These are phyloP conservation scores for Nitzschia sp. DNA, from an alignment of 108 stramenopile genomes.

Conservation along the genomic window DNA sequence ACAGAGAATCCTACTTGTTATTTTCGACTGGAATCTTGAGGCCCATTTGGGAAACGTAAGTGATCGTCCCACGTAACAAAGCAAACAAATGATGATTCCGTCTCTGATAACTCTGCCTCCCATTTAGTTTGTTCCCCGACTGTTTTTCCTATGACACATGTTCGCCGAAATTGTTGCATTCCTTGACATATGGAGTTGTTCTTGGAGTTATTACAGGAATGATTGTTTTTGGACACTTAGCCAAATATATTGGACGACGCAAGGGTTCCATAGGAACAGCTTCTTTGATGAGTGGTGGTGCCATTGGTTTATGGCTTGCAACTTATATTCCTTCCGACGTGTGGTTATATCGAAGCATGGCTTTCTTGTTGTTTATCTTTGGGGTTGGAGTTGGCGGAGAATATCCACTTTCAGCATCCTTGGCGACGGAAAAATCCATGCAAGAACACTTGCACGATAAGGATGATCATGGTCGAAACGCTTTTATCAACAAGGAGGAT, in stretches of 20 bases:
- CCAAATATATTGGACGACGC: slow-evolving; percentile 57
- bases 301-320: slow-evolving; percentile 32
- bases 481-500: background rate
- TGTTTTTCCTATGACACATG: slow-evolving; percentile 16
- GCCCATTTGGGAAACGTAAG: slow-evolving; percentile 57
- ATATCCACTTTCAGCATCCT: slow-evolving; percentile 63
- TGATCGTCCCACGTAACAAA: slow-evolving; percentile 8
- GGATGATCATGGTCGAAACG: slow-evolving; percentile 11
- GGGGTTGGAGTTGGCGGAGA: slow-evolving; percentile 82
- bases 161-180: slow-evolving; percentile 32
- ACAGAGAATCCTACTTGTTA: slow-evolving; percentile 68
- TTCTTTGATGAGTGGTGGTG: slow-evolving; percentile 47
- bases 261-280: slow-evolving; percentile 64
- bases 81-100: slow-evolving; percentile 27
- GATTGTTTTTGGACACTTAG: slow-evolving; percentile 53
- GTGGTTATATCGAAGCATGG: slow-evolving; percentile 44
- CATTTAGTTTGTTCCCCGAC: background rate
- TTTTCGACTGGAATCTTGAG: slow-evolving; percentile 71
- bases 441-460: background rate
- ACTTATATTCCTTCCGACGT: slow-evolving; percentile 27
- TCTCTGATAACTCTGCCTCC: background rate
- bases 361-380: slow-evolving; percentile 52
- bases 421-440: slow-evolving; percentile 67
- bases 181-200: slow-evolving; percentile 59
- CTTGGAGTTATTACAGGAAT: slow-evolving; percentile 70